These are phyloP conservation scores for Solanum sejunctum DNA, from an alignment of 257 asterid genomes.

Conservation along the genomic window DNA sequence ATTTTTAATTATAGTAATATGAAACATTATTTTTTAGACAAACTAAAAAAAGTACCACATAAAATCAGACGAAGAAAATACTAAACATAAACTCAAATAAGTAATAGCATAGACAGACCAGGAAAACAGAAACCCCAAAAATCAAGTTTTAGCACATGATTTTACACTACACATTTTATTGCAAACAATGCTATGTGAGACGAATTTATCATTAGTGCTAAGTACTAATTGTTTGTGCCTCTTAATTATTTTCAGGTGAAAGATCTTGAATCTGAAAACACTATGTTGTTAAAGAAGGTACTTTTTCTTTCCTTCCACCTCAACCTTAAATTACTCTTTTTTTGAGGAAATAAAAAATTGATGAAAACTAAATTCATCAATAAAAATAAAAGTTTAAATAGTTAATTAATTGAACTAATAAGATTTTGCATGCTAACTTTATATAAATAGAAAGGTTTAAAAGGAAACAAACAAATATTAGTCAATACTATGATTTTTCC, in stretches of 20 bases:
- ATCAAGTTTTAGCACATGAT: background rate
- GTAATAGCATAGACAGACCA: background rate
- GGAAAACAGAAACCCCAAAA: no score
- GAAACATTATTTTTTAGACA: no score
- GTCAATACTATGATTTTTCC: no score
- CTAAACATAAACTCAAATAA: background rate
- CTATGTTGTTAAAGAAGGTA: conserved; percentile 62
- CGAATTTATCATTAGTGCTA: background rate
- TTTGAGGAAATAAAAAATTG: no score
- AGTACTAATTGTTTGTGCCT: background rate
- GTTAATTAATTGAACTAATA: no score
- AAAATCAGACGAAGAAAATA: no score
- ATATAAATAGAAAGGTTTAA: background rate
- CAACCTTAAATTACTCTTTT: background rate
- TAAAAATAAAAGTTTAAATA: no score
- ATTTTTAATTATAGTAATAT: no score
- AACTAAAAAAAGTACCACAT: no score
- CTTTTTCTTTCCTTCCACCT: background rate
- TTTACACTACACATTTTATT: background rate
- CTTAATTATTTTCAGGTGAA: conserved; percentile 36
- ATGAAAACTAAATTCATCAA: background rate
- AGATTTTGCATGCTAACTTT: no score
- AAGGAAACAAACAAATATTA: no score
- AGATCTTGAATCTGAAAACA: conserved; percentile 64
- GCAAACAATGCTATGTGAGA: background rate